Conservation (phyloP, 2,329 filamentous ascomycete genomes). For the Penicillium brasilianum region DNA sequence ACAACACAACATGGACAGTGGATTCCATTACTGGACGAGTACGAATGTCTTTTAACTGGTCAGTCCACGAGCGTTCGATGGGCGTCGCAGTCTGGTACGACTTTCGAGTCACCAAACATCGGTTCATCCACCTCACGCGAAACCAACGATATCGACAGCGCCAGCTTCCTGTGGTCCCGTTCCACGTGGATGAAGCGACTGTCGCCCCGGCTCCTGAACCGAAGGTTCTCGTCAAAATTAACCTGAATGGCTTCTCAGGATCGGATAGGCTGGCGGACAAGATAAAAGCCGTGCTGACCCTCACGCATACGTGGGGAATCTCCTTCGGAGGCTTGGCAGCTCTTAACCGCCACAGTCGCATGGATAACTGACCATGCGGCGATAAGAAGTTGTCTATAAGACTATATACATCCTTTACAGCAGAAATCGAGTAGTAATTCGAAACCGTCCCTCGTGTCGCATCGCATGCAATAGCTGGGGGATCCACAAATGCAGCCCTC, state of each 20-base stretch:
- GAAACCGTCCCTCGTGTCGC: background rate
- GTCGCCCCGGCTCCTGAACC: background rate
- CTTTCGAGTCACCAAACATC: background rate
- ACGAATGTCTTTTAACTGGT: background rate
- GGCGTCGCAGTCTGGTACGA: background rate
- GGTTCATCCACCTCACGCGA: background rate
- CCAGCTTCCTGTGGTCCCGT: background rate
- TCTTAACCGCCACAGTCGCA: background rate
- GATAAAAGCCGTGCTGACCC: background rate
- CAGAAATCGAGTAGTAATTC: background rate
- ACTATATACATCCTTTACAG: background rate
- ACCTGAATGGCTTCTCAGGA: background rate
- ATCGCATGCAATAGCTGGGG: background rate
- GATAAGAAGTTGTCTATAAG: background rate
- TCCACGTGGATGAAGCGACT: background rate
- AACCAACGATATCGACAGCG: background rate
- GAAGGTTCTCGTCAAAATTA: background rate
- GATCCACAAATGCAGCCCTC: background rate
- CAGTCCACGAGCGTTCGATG: background rate
- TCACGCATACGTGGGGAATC: background rate
- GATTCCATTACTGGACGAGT: background rate
- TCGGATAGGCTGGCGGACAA: background rate
- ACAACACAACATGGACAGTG: background rate
- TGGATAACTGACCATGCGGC: background rate
- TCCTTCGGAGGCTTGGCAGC: background rate